These are phyloP conservation scores for Marasmius fiardii DNA, from an alignment of 1,284 basidiomycete species.

Conservation along the genomic window DNA sequence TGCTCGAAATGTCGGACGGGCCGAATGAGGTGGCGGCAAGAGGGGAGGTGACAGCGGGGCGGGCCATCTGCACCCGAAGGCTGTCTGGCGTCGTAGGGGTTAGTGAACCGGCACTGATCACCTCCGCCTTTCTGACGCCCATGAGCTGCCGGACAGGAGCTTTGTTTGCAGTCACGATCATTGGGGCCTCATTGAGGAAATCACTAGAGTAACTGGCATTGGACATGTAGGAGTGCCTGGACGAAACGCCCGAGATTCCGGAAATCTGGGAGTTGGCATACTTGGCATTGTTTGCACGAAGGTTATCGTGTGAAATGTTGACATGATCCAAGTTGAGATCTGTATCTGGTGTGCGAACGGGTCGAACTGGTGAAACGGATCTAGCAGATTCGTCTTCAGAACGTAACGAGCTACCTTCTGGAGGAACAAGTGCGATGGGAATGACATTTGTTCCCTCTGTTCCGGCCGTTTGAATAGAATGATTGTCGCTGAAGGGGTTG, in stretches of 20 bases:
- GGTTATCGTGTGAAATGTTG: conserved; percentile 53
- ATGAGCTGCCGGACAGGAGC: conserved; percentile 67
- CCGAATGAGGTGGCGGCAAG: conserved; percentile 70
- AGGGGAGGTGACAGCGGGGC: conserved; percentile 55
- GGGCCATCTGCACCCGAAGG: conserved; percentile 36
- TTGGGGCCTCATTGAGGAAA: conserved; percentile 74
- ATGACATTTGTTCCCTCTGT: conserved; percentile 80
- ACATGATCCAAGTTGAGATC: conserved; percentile 62
- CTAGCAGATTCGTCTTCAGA: conserved; percentile 27
- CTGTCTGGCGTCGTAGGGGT: conserved; percentile 32
- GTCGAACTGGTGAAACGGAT: conserved; percentile 51
- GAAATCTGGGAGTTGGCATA: conserved; percentile 55
- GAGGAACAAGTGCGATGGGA: conserved; percentile 75
- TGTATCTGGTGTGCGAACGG: conserved; percentile 57
- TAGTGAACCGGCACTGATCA: conserved; percentile 55
- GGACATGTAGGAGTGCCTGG: conserved; percentile 69
- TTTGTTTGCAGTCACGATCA: conserved; percentile 70
- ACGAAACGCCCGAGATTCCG: conserved; percentile 46
- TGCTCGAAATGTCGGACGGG: conserved; percentile 58
- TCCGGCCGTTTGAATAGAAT: conserved; percentile 75
- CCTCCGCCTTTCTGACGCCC: conserved; percentile 74
- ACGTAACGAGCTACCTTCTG: conserved; percentile 38
- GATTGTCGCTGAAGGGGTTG: conserved; percentile 74
- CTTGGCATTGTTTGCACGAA: conserved; percentile 32
- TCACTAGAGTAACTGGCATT: conserved; percentile 73